Percentiles rank a stretch among this genome's conserved stretches.
These are phyloP conservation scores for Mycena epipterygia DNA, from an alignment of 768 basidiomycete species.

Conservation along the genomic window DNA sequence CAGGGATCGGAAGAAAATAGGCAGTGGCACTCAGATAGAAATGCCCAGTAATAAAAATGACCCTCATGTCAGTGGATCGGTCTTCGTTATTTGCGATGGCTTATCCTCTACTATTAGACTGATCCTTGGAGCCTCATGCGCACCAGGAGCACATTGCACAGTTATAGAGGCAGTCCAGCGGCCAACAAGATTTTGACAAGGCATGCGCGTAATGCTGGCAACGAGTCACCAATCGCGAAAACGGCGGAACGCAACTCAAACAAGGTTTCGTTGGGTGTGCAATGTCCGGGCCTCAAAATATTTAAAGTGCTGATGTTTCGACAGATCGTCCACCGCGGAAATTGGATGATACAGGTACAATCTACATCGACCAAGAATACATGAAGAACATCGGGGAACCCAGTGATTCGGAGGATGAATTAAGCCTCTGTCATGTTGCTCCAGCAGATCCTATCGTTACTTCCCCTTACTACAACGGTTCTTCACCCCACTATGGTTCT, in stretches of 20 bases:
- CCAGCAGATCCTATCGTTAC: not conserved
- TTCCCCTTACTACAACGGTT: not conserved
- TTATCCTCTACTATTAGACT: not conserved
- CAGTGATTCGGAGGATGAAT: slow-evolving; percentile 8
- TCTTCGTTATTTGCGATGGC: not conserved
- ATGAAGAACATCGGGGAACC: too few species aligned
- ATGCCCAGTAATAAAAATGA: slow-evolving; percentile 14
- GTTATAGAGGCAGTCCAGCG: not conserved
- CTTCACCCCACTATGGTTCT: not conserved
- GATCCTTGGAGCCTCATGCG: slow-evolving; percentile 8
- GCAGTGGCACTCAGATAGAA: too few species aligned
- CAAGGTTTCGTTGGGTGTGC: slow-evolving; percentile 11
- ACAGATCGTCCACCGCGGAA: not conserved
- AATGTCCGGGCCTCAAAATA: not conserved
- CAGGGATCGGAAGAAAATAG: too few species aligned
- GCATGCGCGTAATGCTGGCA: not conserved
- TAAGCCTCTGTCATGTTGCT: not conserved
- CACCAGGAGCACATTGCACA: not conserved
- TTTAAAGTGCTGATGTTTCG: not conserved
- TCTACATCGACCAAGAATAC: too few species aligned
- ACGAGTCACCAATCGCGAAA: slow-evolving; percentile 14
- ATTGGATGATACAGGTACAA: too few species aligned
- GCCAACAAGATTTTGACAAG: not conserved
- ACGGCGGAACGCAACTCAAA: not conserved
- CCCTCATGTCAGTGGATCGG: slow-evolving; percentile 9